phyloP scores from a whole-genome alignment of 257 asterid genomes.

The Vinca minor region DNA sequence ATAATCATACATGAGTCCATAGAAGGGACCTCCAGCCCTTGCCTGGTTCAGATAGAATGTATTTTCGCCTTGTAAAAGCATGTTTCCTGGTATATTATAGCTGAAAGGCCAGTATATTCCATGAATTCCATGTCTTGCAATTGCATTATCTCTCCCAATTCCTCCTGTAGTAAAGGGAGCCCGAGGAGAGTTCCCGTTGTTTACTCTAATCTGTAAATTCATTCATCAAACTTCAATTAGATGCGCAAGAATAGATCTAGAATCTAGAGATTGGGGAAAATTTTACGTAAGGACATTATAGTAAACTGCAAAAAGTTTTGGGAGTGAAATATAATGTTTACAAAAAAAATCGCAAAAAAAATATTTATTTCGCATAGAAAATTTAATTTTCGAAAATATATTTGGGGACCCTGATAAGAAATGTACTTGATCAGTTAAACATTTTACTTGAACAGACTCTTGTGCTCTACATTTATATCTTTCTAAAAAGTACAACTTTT shows the following conservation, averaged over 20 bases:
- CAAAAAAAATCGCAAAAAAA: too few species aligned
- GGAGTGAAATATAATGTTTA: too few species aligned
- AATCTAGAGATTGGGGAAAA: neutral
- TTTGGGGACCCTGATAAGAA: too few species aligned
- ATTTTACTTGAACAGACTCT: too few species aligned
- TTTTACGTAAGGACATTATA: too few species aligned
- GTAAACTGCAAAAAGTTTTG: too few species aligned
- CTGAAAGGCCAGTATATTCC: constrained; percentile 13
- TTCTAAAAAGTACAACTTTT: too few species aligned
- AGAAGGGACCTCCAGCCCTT: neutral
- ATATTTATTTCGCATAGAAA: too few species aligned
- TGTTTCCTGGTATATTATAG: constrained; percentile 5
- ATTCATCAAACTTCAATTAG: neutral
- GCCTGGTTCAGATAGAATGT: constrained; percentile 7
- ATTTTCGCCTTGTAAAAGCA: constrained; percentile 9
- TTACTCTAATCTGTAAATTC: constrained; percentile 8
- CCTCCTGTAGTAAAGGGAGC: neutral
- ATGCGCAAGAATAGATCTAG: neutral
- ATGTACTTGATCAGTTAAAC: too few species aligned
- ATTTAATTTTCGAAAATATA: too few species aligned
- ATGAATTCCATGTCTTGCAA: constrained; percentile 17
- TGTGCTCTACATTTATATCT: too few species aligned
- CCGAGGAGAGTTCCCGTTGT: neutral
- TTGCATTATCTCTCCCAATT: constrained; percentile 19
- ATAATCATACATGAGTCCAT: constrained; percentile 16